A percentile compares a stretch with the other conserved stretches of the same genome.
These are phyloP conservation scores for Margaritispora aquatica DNA, from an alignment of 495 filamentous ascomycete genomes.

Conservation along the genomic window DNA sequence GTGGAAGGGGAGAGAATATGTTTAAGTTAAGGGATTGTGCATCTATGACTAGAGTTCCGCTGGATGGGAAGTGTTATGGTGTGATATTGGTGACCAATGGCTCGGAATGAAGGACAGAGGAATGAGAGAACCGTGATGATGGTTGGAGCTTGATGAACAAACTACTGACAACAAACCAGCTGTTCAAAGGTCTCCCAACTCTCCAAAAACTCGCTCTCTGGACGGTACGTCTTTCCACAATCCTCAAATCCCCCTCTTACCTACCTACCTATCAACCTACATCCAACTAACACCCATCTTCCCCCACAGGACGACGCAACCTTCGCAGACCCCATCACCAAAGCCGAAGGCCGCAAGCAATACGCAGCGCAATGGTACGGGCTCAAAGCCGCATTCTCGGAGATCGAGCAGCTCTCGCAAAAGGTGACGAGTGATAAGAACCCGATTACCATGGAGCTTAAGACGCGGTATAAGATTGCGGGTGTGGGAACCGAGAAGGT, in stretches of 20 bases:
- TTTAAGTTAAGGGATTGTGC: too few relatives aligned
- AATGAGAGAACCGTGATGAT: too few relatives aligned
- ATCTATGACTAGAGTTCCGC: too few relatives aligned
- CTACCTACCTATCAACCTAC: neutral
- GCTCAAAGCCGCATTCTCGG: constrained; percentile 14
- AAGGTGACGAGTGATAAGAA: constrained; percentile 44
- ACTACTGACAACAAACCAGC: constrained; percentile 24
- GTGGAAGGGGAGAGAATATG: too few relatives aligned
- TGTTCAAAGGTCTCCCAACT: constrained; percentile 51
- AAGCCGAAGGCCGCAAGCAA: constrained; percentile 17
- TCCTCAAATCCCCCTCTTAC: neutral
- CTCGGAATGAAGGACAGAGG: too few relatives aligned
- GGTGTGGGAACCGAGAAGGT: constrained; percentile 44
- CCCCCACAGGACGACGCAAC: constrained; percentile 15
- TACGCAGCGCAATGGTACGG: constrained; percentile 26
- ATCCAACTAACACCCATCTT: neutral
- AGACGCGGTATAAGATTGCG: constrained; percentile 47
- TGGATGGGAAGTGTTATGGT: too few relatives aligned
- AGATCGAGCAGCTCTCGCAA: constrained; percentile 35
- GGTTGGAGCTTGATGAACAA: too few relatives aligned
- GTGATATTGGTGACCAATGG: too few relatives aligned
- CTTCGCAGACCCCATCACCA: constrained; percentile 20
- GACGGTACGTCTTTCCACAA: constrained; percentile 18
- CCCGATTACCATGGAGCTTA: constrained; percentile 46
- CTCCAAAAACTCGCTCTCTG: constrained; percentile 50